Percentiles rank a stretch among this genome's conserved stretches.
Evolutionary conservation across 164 flowering plant species (phyloP).

Genomic region (Nymphaea colorata): DNA sequence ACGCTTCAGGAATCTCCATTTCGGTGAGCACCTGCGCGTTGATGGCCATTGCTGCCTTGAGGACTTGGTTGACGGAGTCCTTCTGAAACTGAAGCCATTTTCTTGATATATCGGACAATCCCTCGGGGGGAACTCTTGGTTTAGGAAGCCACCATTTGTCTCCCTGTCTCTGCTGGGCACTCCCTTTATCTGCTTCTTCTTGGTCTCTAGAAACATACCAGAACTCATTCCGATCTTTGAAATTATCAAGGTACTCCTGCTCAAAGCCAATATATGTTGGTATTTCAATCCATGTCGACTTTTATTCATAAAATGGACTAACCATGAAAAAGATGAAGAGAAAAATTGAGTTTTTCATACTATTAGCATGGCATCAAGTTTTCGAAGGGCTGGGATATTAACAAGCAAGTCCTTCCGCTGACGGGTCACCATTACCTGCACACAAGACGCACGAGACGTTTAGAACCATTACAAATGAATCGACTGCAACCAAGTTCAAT

Average conservation of each 20-base stretch:
- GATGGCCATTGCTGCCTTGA: conserved; percentile 93
- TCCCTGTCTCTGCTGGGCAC: conserved; percentile 21
- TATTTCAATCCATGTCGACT: not conserved
- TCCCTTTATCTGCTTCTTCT: conserved; percentile 30
- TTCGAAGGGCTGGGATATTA: conserved; percentile 81
- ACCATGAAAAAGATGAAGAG: not conserved
- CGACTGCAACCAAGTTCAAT: not conserved
- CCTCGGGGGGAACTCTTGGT: conserved; percentile 51
- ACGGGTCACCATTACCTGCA: conserved; percentile 74
- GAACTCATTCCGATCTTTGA: conserved; percentile 54
- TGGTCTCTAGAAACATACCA: conserved; percentile 50
- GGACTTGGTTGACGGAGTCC: conserved; percentile 77
- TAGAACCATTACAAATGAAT: not conserved
- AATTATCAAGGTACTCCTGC: conserved; percentile 57
- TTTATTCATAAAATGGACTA: no score
- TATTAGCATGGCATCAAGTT: conserved; percentile 83
- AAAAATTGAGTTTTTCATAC: conserved; percentile 27
- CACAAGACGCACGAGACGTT: not conserved
- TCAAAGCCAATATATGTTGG: not conserved
- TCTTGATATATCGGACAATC: conserved; percentile 51
- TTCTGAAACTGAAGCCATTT: conserved; percentile 69
- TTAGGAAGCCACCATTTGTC: conserved; percentile 93
- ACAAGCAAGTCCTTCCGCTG: conserved; percentile 74
- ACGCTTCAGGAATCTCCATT: conserved; percentile 78
- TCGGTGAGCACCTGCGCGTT: conserved; percentile 79